phyloP scores from a whole-genome alignment of 139 green algal genomes.

The Chlamydomonas applanata region DNA sequence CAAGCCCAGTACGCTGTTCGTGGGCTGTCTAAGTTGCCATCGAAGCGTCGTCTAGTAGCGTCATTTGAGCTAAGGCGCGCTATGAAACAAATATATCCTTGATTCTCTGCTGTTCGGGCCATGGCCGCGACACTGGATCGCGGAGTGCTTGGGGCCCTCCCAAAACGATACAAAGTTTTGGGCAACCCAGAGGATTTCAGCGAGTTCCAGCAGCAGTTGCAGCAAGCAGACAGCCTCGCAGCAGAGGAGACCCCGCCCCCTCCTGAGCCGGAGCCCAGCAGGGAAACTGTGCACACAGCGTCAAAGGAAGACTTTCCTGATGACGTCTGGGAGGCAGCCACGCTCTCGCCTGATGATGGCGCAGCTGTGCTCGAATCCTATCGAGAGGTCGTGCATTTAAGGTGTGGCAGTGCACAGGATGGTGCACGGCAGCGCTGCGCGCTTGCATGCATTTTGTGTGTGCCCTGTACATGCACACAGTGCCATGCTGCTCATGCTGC shows the following conservation, averaged over 20 bases:
- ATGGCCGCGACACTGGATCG: too few relatives aligned
- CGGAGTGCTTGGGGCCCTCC: too few relatives aligned
- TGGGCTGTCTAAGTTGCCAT: too few relatives aligned
- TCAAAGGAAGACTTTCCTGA: neutral
- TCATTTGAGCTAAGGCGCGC: too few relatives aligned
- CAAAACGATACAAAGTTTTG: slow-evolving; percentile 2
- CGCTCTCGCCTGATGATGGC: neutral
- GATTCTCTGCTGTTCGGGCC: too few relatives aligned
- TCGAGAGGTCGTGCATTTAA: neutral
- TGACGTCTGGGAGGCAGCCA: slow-evolving; percentile 5
- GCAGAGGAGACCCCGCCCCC: neutral
- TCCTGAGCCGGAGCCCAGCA: neutral
- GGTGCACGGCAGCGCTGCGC: neutral
- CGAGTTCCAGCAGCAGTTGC: neutral
- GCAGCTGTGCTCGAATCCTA: slow-evolving; percentile 3
- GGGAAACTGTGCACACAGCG: neutral
- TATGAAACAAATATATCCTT: too few relatives aligned
- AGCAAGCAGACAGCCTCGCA: neutral
- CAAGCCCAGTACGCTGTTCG: too few relatives aligned
- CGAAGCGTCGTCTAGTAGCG: too few relatives aligned
- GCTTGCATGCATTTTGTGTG: too few relatives aligned
- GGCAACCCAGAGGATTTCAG: neutral
- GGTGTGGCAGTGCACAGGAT: neutral
- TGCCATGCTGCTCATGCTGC: too few relatives aligned
- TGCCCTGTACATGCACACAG: neutral